phyloP scores from a whole-genome alignment of 1,139 yeast species.

The Dujonia santamariae region DNA sequence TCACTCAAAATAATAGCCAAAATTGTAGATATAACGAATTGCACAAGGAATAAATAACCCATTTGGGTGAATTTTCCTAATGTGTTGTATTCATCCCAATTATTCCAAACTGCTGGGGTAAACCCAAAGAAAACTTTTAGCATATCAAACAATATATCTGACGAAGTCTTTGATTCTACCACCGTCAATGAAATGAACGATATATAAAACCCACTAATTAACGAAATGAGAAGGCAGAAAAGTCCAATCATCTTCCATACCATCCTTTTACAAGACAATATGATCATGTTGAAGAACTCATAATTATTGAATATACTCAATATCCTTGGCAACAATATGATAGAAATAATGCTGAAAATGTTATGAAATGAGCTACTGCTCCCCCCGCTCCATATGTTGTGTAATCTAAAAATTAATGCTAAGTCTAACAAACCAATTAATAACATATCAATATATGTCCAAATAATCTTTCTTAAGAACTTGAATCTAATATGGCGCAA shows the following conservation, averaged over 20 bases:
- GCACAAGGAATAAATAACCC: slow-evolving; percentile 54
- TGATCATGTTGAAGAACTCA: slow-evolving; percentile 51
- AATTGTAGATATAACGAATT: slow-evolving; percentile 56
- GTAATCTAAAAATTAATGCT: slow-evolving; percentile 23
- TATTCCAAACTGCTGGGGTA: slow-evolving; percentile 64
- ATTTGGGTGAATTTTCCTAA: slow-evolving; percentile 50
- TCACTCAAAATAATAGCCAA: slow-evolving; percentile 56
- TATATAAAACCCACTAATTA: slow-evolving; percentile 58
- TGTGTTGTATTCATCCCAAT: slow-evolving; percentile 50
- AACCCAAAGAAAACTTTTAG: slow-evolving; percentile 58
- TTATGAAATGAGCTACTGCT: slow-evolving; percentile 22
- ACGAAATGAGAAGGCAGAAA: slow-evolving; percentile 46
- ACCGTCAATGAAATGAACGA: slow-evolving; percentile 53
- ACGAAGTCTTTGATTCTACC: slow-evolving; percentile 40
- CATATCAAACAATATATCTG: slow-evolving; percentile 53
- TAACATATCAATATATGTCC: slow-evolving; percentile 40
- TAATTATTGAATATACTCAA: slow-evolving; percentile 54
- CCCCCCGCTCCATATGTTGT: slow-evolving; percentile 5
- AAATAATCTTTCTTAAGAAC: slow-evolving; percentile 35
- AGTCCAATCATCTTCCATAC: slow-evolving; percentile 53
- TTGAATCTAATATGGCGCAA: slow-evolving; percentile 41
- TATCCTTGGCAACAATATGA: slow-evolving; percentile 52
- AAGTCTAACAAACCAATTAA: slow-evolving; percentile 30
- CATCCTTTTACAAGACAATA: slow-evolving; percentile 54
- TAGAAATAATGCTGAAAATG: slow-evolving; percentile 46